phyloP scores from a whole-genome alignment of 176 grass and related monocot genomes.

The Musa itinerans region DNA sequence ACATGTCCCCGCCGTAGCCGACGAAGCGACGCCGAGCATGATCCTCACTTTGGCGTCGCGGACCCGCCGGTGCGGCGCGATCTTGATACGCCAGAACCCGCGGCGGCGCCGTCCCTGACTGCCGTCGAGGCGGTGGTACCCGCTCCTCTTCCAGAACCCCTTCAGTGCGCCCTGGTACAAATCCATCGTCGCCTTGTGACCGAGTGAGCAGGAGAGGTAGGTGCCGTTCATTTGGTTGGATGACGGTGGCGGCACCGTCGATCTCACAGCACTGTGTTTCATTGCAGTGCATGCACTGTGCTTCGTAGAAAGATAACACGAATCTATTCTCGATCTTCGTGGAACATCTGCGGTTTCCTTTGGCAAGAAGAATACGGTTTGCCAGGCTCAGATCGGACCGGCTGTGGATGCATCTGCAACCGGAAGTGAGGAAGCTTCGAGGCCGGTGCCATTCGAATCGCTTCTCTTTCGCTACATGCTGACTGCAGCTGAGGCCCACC shows the following conservation, averaged over 20 bases:
- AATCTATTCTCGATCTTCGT: no score
- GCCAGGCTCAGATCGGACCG: no score
- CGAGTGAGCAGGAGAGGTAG: background rate
- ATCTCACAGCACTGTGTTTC: no score
- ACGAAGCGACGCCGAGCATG: constrained; percentile 22
- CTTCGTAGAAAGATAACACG: no score
- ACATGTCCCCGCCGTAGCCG: constrained; percentile 1
- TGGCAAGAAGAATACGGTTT: no score
- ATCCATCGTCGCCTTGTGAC: background rate
- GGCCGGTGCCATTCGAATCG: no score
- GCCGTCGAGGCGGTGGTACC: constrained; percentile 12
- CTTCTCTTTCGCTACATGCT: no score
- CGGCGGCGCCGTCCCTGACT: background rate
- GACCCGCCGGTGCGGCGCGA: constrained; percentile 14
- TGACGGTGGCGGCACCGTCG: background rate
- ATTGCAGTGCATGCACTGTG: no score
- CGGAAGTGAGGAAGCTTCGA: no score
- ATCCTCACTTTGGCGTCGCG: constrained; percentile 57
- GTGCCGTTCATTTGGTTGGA: background rate
- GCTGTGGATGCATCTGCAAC: no score
- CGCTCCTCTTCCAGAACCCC: constrained; percentile 19
- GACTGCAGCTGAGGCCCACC: no score
- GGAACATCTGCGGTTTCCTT: no score
- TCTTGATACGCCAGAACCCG: constrained; percentile 21
- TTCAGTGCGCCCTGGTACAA: constrained; percentile 4